These are phyloP conservation scores for Quercus glauca DNA, from an alignment of 306 rosid species.

Conservation along the genomic window DNA sequence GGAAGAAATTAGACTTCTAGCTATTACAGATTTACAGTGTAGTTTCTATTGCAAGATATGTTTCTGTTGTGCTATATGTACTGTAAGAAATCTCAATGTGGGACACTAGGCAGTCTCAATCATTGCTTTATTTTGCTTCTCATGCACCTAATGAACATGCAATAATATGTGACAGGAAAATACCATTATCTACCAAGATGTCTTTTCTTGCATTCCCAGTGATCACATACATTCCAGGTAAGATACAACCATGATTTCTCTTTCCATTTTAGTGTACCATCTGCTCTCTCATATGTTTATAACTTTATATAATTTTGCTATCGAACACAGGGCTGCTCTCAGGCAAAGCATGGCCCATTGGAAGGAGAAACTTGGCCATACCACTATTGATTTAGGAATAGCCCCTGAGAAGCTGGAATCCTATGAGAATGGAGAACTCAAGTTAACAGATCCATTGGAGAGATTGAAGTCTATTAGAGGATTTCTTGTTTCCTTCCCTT, in stretches of 20 bases:
- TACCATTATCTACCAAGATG: conserved; percentile 81
- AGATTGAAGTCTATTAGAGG: conserved; percentile 72
- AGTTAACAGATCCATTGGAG: conserved; percentile 55
- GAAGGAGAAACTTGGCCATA: conserved; percentile 80
- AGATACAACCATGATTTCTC: neutral
- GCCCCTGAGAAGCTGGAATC: conserved; percentile 64
- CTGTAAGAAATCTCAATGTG: neutral
- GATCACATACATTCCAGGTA: conserved; percentile 87
- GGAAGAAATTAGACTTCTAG: neutral
- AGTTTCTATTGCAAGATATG: neutral
- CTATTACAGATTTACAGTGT: neutral
- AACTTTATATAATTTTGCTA: neutral
- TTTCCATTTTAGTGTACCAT: neutral
- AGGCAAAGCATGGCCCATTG: conserved; percentile 65
- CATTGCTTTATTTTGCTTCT: neutral
- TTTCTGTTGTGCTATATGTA: neutral
- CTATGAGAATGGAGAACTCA: conserved; percentile 47
- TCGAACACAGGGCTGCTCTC: conserved; percentile 57
- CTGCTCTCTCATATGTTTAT: neutral
- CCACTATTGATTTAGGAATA: conserved; percentile 89
- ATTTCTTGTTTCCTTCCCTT: conserved; percentile 88
- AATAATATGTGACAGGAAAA: conserved; percentile 58
- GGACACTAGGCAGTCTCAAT: neutral
- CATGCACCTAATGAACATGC: neutral
- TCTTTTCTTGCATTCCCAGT: conserved; percentile 82